Evolutionary conservation across 164 flowering plant species (phyloP).

Genomic region (Euptelea pleiosperma): DNA sequence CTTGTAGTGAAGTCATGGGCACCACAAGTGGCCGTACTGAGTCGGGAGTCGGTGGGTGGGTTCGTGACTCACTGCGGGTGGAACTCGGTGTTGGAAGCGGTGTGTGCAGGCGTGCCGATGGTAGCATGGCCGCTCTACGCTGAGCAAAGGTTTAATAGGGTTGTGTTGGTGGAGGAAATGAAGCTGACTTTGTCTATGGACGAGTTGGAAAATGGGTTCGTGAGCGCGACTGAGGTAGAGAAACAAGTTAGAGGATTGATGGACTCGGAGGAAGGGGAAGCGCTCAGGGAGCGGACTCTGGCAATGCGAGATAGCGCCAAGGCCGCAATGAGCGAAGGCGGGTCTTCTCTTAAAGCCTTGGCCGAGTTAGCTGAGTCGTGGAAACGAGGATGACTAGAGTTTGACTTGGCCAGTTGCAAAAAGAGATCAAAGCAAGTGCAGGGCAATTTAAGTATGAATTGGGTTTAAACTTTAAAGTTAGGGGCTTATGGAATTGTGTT

Average conservation of each 20-base stretch:
- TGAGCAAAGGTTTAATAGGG: conserved; percentile 31
- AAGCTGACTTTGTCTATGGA: conserved; percentile 22
- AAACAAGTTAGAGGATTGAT: conserved; percentile 26
- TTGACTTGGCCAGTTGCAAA: too few species aligned
- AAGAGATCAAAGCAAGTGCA: too few species aligned
- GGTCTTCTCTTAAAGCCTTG: conserved; percentile 25
- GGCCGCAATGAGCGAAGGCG: conserved; percentile 23
- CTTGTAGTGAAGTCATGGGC: conserved; percentile 40
- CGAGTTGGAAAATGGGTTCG: conserved; percentile 22
- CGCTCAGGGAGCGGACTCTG: conserved; percentile 16
- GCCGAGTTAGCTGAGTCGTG: conserved; percentile 13
- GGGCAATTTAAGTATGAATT: too few species aligned
- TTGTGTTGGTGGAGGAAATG: conserved; percentile 27
- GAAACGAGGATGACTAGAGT: too few species aligned
- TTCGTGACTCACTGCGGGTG: conserved; percentile 48
- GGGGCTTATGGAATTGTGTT: too few species aligned
- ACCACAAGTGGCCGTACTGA: conserved; percentile 36
- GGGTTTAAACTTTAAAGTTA: too few species aligned
- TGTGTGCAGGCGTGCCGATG: conserved; percentile 40
- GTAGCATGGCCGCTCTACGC: conserved; percentile 47
- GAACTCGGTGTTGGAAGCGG: conserved; percentile 40
- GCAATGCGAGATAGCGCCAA: conserved; percentile 17
- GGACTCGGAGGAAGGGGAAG: conserved; percentile 25
- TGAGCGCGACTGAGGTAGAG: conserved; percentile 30
- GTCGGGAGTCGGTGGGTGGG: conserved; percentile 32